Evolutionary conservation across 2,329 filamentous ascomycete genomes (phyloP).

Genomic region (Chaetomiaceae sp.): DNA sequence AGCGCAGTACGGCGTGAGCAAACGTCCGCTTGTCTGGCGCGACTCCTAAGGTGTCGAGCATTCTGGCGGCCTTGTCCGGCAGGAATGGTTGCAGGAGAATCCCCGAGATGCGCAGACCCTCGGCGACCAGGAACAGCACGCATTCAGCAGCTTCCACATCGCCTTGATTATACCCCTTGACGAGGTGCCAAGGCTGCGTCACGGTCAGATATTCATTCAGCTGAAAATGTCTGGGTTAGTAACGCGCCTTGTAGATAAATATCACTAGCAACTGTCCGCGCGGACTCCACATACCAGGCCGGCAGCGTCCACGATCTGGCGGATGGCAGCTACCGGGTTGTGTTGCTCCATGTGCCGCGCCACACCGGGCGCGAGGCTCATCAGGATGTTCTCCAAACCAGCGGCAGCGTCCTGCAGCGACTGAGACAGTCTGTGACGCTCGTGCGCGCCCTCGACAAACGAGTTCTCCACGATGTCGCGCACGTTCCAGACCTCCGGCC

Average conservation of each 20-base stretch:
- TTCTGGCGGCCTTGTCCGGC: constrained; percentile 63
- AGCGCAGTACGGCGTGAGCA: constrained; percentile 53
- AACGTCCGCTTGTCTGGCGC: constrained; percentile 54
- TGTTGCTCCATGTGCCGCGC: constrained; percentile 55
- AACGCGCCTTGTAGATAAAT: no score
- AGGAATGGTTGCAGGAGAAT: constrained; percentile 91
- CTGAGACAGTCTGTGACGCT: neutral
- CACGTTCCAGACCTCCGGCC: constrained; percentile 64
- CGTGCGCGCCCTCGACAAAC: constrained; percentile 1
- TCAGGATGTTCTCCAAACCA: constrained; percentile 25
- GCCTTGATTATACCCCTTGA: constrained; percentile 29
- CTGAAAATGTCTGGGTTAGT: constrained; percentile 31
- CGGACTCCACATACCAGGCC: constrained; percentile 43
- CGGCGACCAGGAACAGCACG: constrained; percentile 64
- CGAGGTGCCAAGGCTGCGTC: constrained; percentile 61
- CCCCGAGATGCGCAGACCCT: constrained; percentile 70
- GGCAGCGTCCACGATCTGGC: constrained; percentile 56
- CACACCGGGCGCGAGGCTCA: constrained; percentile 36
- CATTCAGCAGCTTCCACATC: constrained; percentile 43
- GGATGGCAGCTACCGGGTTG: constrained; percentile 60
- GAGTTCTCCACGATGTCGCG: constrained; percentile 46
- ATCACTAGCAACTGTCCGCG: no score
- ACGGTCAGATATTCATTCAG: constrained; percentile 62
- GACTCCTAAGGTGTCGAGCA: constrained; percentile 77
- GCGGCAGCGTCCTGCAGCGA: constrained; percentile 19